Percentiles rank a stretch among this genome's conserved stretches.
Conservation (phyloP, 1,284 basidiomycete genomes). For the Malassezia vespertilionis region DNA sequence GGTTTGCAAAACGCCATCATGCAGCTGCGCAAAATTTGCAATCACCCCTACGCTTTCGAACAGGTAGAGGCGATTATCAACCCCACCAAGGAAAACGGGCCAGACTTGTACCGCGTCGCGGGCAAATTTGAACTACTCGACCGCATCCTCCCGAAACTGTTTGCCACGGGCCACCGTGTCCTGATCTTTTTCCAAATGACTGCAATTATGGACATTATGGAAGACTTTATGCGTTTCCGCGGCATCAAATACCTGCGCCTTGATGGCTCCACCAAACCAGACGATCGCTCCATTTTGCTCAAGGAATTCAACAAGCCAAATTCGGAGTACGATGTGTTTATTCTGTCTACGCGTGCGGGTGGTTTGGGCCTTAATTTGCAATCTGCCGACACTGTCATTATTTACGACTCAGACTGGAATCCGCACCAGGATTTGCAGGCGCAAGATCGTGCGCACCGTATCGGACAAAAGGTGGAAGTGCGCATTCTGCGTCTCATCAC, state of each 20-base stretch:
- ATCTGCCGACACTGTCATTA: slow-evolving; percentile 96
- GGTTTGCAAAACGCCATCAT: slow-evolving; percentile 89
- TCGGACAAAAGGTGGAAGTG: slow-evolving; percentile 96
- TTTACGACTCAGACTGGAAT: slow-evolving; percentile 57
- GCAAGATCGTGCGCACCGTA: slow-evolving; percentile 79
- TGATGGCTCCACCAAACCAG: slow-evolving; percentile 95
- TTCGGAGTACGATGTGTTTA: slow-evolving; percentile 82
- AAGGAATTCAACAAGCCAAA: slow-evolving; percentile 80
- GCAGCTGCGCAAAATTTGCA: slow-evolving; percentile 98
- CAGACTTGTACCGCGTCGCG: slow-evolving; percentile 66
- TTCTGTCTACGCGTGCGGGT: slow-evolving; percentile 78
- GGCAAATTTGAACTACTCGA: slow-evolving; percentile 94
- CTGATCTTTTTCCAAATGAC: slow-evolving; percentile 99
- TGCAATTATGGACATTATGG: slow-evolving; percentile 98
- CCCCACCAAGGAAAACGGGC: slow-evolving; percentile 67
- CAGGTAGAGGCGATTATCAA: slow-evolving; percentile 87
- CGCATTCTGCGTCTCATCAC: slow-evolving; percentile 93
- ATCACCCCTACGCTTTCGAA: slow-evolving; percentile 69
- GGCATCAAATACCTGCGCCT: slow-evolving; percentile 83
- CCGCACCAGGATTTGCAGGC: slow-evolving; percentile 67
- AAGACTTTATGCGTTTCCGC: slow-evolving; percentile 87
- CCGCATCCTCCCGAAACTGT: slow-evolving; percentile 87
- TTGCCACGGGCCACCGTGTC: slow-evolving; percentile 79
- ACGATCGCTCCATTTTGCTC: slow-evolving; percentile 84
- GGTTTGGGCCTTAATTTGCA: slow-evolving; percentile 95